Conservation (phyloP, 2,329 filamentous ascomycete genomes). For the Aspergillus quadrilineatus region DNA sequence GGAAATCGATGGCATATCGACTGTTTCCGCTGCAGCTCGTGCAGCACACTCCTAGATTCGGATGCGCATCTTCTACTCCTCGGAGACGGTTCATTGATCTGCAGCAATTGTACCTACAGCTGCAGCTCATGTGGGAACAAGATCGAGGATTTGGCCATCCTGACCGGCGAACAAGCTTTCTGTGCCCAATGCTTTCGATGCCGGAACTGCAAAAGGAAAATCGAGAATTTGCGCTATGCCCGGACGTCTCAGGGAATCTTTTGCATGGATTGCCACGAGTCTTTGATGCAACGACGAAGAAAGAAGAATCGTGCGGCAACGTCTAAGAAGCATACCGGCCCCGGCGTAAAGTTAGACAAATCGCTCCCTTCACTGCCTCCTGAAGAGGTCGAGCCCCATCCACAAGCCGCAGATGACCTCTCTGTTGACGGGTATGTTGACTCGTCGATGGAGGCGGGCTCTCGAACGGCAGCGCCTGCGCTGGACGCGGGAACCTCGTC, state of each 20-base stretch:
- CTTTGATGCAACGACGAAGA: constrained; percentile 84
- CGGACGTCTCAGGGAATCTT: constrained; percentile 98
- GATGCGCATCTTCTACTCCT: constrained; percentile 96
- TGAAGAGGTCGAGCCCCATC: constrained; percentile 63
- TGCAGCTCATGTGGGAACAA: constrained; percentile 96
- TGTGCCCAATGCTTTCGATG: constrained; percentile 97
- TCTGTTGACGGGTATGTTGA: constrained; percentile 65
- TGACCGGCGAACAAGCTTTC: constrained; percentile 97
- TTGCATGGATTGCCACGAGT: constrained; percentile 98
- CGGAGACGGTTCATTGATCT: constrained; percentile 95
- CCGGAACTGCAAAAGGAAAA: constrained; percentile 97
- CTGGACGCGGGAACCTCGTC: constrained; percentile 27
- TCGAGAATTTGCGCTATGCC: constrained; percentile 96
- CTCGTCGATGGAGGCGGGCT: constrained; percentile 44
- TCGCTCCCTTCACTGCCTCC: constrained; percentile 87
- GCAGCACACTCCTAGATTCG: constrained; percentile 91
- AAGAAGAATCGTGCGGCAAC: constrained; percentile 73
- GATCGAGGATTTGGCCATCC: constrained; percentile 95
- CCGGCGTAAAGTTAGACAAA: constrained; percentile 73
- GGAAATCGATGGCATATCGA: constrained; percentile 98
- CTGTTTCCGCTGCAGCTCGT: constrained; percentile 97
- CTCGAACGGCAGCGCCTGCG: constrained; percentile 23
- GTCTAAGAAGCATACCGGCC: constrained; percentile 42
- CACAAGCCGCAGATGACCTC: constrained; percentile 55
- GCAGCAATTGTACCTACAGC: constrained; percentile 99